Percentiles rank a stretch among this genome's conserved stretches.
Evolutionary conservation across 2,329 filamentous ascomycete species (phyloP).

Genomic region (Conoideocrella luteorostrata): DNA sequence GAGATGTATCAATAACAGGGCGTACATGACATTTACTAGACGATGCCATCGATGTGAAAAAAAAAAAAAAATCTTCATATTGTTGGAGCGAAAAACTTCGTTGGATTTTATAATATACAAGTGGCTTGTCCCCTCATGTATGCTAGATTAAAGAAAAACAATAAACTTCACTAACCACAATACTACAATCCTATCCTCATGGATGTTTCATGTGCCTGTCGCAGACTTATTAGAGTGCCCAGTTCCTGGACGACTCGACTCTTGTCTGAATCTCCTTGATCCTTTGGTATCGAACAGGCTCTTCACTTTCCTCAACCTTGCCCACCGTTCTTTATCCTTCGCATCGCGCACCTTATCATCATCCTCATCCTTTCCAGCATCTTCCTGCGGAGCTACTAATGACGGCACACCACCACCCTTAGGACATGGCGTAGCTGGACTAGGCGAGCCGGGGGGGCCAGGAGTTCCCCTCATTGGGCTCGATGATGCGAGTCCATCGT

Average conservation of each 20-base stretch:
- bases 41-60: no score
- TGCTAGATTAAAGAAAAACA: neutral
- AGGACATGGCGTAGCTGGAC: slow-evolving; percentile 10
- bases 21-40: no score
- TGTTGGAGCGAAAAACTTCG: neutral
- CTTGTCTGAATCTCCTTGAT: slow-evolving; percentile 43
- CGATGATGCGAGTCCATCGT: slow-evolving; percentile 1
- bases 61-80: slow-evolving; percentile 2
- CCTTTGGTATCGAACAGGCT: slow-evolving; percentile 64
- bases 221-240: slow-evolving; percentile 20
- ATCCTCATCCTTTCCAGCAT: slow-evolving; percentile 26
- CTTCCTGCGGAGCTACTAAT: slow-evolving; percentile 8
- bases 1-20: slow-evolving; percentile 8
- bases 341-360: slow-evolving; percentile 41
- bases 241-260: slow-evolving; percentile 36
- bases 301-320: slow-evolving; percentile 63
- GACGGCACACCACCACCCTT: slow-evolving; percentile 7
- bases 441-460: slow-evolving; percentile 11
- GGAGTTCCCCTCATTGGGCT: neutral
- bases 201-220: slow-evolving; percentile 7
- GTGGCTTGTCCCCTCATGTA: neutral
- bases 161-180: neutral
- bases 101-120: neutral
- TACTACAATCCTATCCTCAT: neutral
- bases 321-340: slow-evolving; percentile 69